phyloP scores from a whole-genome alignment of 2,329 filamentous ascomycete species.

The Fusarium duplospermum region DNA sequence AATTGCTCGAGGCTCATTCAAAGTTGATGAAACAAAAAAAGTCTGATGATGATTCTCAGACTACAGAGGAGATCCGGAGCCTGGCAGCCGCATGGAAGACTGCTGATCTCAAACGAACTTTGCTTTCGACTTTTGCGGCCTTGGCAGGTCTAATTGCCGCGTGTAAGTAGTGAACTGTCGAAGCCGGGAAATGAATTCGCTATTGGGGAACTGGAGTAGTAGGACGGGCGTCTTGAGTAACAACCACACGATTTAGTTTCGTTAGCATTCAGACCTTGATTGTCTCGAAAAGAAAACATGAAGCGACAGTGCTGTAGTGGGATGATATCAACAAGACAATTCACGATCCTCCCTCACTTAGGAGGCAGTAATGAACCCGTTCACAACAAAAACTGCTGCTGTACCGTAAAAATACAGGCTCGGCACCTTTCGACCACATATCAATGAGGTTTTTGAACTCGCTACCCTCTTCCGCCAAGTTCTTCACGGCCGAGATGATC shows the following conservation, averaged over 20 bases:
- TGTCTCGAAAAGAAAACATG: background rate
- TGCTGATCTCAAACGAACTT: background rate
- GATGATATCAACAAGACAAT: background rate
- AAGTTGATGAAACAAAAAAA: background rate
- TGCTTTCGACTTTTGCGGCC: background rate
- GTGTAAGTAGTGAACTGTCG: background rate
- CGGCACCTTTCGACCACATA: background rate
- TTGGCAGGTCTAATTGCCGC: background rate
- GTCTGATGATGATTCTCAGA: background rate
- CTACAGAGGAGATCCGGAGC: background rate
- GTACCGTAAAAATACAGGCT: background rate
- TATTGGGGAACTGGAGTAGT: background rate
- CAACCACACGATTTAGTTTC: background rate
- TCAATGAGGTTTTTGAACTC: background rate
- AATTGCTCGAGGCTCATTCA: background rate
- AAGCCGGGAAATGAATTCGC: background rate
- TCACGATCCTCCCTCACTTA: background rate
- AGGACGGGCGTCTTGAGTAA: background rate
- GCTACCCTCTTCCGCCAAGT: background rate
- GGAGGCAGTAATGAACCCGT: background rate
- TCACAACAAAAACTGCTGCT: background rate
- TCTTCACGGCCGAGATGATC: background rate
- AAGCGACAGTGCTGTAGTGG: background rate
- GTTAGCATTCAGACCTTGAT: background rate
- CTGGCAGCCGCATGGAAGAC: background rate